Base-by-base conservation (phyloP, 1,284 basidiomycete genomes). In the Veloboletus limbatus region DNA sequence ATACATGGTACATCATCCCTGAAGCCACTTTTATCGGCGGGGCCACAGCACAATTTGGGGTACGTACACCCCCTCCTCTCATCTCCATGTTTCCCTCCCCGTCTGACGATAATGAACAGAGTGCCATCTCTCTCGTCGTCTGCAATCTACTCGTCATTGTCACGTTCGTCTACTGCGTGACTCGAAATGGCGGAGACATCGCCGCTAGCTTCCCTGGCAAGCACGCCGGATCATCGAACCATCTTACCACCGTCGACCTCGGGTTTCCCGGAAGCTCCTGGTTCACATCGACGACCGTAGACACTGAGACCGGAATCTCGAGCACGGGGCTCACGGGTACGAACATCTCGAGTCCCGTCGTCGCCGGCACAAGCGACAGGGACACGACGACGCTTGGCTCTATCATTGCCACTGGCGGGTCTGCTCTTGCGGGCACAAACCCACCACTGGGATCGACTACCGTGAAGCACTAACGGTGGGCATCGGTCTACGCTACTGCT, bases 141-240 rank as follows among this genome's bases (percentile, higher is more conserved):
- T 67, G 63, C 43, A 67, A 63, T 20, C 59, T 63, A n/a, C 62
- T 63, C 35, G 63, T 63, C 33, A 8, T 63, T 26, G 55, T 61
- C 20, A 53, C 62, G 3, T 65, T 63, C 22, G 2, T 65, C 27
- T 57, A 55, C 40, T 51, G 62, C 16, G 28, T 53, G 5, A 26
- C 26, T 3, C 32, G 43, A 18, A 43, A 45, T 5, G 50, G 47
- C 17, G 3, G 18, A 27, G 54, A 58, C 21, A 41, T 54, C 40
- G 37, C 45, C 17, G 37, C 37, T 1, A 33, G 38, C 3, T 13
- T 40, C 4, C 3, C 36, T 2, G 43, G 13, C 27, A 57, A 48
- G 48, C 22, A 25, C 11, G 9, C 39, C 1, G 4, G 6, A 6
- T 30, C 43, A 6, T 51, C 58, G 1, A 24, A 52, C 32, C 30